Percentiles rank a stretch among this genome's conserved stretches.
phyloP scores from a whole-genome alignment of 2,329 filamentous ascomycete species.

The Blumeriella jaapii region DNA sequence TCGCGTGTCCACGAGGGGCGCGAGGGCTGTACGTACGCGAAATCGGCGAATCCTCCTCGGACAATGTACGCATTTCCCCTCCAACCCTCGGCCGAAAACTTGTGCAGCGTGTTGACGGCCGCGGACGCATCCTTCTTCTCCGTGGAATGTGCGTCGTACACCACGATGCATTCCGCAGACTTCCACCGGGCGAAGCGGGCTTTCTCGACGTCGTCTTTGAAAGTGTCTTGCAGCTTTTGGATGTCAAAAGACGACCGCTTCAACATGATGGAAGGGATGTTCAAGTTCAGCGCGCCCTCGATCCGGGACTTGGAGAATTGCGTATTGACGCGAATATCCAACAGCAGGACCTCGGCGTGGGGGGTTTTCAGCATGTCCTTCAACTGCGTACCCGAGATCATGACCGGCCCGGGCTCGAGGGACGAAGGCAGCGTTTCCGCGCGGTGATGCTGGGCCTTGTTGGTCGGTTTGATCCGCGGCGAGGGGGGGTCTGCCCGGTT shows the following conservation, averaged over 20 bases:
- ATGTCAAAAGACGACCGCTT: slow-evolving; percentile 87
- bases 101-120: slow-evolving; percentile 81
- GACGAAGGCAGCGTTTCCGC: slow-evolving; percentile 43
- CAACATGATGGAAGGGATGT: slow-evolving; percentile 86
- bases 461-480: slow-evolving; percentile 23
- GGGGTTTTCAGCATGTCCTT: slow-evolving; percentile 39
- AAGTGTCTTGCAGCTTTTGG: slow-evolving; percentile 76
- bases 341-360: slow-evolving; percentile 41
- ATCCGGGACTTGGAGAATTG: slow-evolving; percentile 70
- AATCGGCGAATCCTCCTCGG: slow-evolving; percentile 68
- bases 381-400: slow-evolving; percentile 44
- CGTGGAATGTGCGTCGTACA: slow-evolving; percentile 71
- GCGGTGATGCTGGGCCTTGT: slow-evolving; percentile 23
- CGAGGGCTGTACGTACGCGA: too few species aligned
- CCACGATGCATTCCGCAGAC: slow-evolving; percentile 63
- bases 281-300: slow-evolving; percentile 74
- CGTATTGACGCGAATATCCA: slow-evolving; percentile 80
- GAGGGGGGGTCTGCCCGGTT: slow-evolving; percentile 34
- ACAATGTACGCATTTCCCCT: slow-evolving; percentile 62
- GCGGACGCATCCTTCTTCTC: slow-evolving; percentile 71
- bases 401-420: slow-evolving; percentile 35
- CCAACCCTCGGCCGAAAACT: slow-evolving; percentile 81
- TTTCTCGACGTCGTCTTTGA: slow-evolving; percentile 60
- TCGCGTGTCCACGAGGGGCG: too few species aligned
- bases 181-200: slow-evolving; percentile 67